Evolutionary conservation across 768 basidiomycete genomes (phyloP).

Genomic region (Kockovaella imperatae): DNA sequence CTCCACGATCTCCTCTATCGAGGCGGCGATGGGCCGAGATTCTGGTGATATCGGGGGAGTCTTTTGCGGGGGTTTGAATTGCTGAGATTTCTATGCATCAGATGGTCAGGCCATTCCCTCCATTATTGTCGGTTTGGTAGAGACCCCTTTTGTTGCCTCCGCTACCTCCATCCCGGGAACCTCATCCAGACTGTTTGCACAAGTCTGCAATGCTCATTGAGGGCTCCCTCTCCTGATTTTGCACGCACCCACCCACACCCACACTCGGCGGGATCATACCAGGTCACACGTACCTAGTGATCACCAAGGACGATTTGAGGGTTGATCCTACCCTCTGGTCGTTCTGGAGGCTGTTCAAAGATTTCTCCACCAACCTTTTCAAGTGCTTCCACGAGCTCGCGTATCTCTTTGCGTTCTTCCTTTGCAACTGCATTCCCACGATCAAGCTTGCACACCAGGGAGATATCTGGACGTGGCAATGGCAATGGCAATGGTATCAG

Average conservation of each 20-base stretch:
- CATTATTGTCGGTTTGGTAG: no score
- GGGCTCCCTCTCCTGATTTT: no score
- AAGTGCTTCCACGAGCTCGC: conserved; percentile 16
- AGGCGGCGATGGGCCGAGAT: background rate
- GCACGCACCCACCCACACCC: no score
- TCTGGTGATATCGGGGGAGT: background rate
- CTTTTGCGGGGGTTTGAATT: background rate
- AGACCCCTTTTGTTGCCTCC: background rate
- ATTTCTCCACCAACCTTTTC: conserved; percentile 7
- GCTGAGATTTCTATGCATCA: no score
- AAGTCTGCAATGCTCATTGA: no score
- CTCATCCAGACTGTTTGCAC: no score
- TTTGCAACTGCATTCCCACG: conserved; percentile 58
- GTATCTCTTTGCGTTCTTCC: conserved; percentile 56
- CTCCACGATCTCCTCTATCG: background rate
- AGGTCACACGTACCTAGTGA: background rate
- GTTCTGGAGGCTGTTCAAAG: background rate
- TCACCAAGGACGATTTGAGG: background rate
- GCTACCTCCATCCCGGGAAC: no score
- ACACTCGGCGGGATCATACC: no score
- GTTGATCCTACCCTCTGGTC: background rate
- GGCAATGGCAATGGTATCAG: no score
- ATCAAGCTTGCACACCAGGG: conserved; percentile 55
- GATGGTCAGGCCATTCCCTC: no score
- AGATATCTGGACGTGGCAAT: no score